Conservation (phyloP, 106 monocot species). For the Acorus gramineus region DNA sequence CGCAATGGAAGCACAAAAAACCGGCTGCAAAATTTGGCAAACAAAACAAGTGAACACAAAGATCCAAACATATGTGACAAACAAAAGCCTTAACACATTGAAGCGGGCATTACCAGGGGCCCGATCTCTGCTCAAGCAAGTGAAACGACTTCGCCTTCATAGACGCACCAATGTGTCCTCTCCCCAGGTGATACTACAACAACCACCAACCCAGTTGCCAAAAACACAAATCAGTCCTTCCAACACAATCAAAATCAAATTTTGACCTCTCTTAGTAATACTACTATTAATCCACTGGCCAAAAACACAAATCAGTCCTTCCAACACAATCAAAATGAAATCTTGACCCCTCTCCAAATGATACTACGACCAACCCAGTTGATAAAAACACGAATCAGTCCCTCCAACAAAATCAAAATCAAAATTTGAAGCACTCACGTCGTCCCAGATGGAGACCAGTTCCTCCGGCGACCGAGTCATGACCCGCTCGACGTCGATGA, state of each 20-base stretch:
- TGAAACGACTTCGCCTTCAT: slow-evolving; percentile 71
- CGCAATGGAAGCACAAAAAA: slow-evolving; percentile 91
- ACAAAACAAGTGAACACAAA: not conserved
- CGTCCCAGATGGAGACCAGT: slow-evolving; percentile 81
- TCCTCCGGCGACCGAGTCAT: slow-evolving; percentile 41
- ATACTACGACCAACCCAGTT: slow-evolving; percentile 31
- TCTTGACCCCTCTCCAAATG: slow-evolving; percentile 45
- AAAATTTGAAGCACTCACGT: slow-evolving; percentile 29
- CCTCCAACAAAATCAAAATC: not conserved
- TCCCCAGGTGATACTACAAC: too few species aligned
- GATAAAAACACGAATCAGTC: not conserved
- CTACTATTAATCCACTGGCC: slow-evolving; percentile 12
- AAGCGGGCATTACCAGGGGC: slow-evolving; percentile 44
- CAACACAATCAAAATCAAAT: not conserved
- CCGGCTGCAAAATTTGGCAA: slow-evolving; percentile 36
- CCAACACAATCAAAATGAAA: not conserved
- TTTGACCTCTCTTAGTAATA: slow-evolving; percentile 63
- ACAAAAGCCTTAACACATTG: not conserved
- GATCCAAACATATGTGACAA: not conserved
- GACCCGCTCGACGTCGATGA: slow-evolving; percentile 62
- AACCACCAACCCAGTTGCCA: not conserved
- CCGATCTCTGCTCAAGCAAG: slow-evolving; percentile 72
- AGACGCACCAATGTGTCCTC: slow-evolving; percentile 85
- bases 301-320: not conserved
- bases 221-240: not conserved